Percentiles rank a stretch among this genome's conserved stretches.
Evolutionary conservation across 2,329 filamentous ascomycete genomes (phyloP).

Genomic region (Aureobasidium zeae): DNA sequence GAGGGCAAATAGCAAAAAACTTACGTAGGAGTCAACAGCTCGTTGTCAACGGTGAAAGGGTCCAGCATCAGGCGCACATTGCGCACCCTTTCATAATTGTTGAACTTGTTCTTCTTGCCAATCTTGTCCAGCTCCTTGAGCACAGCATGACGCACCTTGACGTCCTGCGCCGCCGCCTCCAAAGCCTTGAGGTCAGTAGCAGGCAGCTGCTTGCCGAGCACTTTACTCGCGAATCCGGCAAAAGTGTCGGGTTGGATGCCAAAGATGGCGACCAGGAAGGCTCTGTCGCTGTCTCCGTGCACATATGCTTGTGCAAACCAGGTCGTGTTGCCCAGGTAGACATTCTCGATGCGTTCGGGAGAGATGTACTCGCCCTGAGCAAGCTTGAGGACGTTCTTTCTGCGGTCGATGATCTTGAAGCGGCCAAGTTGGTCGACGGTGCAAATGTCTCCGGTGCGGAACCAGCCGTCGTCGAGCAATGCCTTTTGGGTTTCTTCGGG

Average conservation of each 20-base stretch:
- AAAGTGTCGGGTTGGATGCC: slow-evolving; percentile 80
- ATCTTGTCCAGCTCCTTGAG: slow-evolving; percentile 70
- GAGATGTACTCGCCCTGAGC: slow-evolving; percentile 97
- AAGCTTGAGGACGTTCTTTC: slow-evolving; percentile 99
- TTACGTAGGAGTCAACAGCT: slow-evolving; percentile 80
- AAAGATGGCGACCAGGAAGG: slow-evolving; percentile 74
- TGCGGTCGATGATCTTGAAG: slow-evolving; percentile 87
- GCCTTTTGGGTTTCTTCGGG: slow-evolving; percentile 75
- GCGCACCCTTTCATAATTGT: slow-evolving; percentile 77
- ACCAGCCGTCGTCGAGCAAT: slow-evolving; percentile 86
- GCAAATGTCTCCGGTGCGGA: slow-evolving; percentile 89
- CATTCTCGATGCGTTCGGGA: slow-evolving; percentile 92
- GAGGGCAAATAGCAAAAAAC: slow-evolving; percentile 29
- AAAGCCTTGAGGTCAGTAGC: slow-evolving; percentile 58
- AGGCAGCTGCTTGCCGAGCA: slow-evolving; percentile 51
- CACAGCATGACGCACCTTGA: slow-evolving; percentile 64
- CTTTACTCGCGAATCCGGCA: slow-evolving; percentile 66
- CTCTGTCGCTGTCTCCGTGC: slow-evolving; percentile 79
- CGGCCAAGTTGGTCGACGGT: slow-evolving; percentile 76
- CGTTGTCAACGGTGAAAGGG: slow-evolving; percentile 88
- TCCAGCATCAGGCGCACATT: slow-evolving; percentile 69
- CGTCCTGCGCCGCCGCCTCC: slow-evolving; percentile 56
- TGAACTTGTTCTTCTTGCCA: slow-evolving; percentile 77
- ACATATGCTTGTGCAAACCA: slow-evolving; percentile 76
- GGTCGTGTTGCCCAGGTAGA: slow-evolving; percentile 72